A percentile compares a stretch with the other conserved stretches of the same genome.
These are phyloP conservation scores for Heritiera littoralis DNA, from an alignment of 345 rosid genomes.

Conservation along the genomic window DNA sequence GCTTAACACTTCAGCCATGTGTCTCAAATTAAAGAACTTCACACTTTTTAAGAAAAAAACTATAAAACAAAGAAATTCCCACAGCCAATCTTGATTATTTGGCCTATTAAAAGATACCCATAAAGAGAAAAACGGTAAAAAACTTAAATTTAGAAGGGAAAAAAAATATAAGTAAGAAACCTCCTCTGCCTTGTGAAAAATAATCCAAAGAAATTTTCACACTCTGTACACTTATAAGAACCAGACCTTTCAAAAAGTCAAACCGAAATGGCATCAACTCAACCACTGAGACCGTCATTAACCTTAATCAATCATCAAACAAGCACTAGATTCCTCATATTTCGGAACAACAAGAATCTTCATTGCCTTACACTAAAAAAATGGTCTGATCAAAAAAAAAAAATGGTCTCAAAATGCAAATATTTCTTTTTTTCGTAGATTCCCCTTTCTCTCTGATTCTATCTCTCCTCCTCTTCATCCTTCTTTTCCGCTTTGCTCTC, in stretches of 20 bases:
- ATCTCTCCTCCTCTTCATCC: constrained; percentile 37
- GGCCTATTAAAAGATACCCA: no score
- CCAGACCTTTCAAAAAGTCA: not conserved
- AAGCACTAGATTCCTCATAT: constrained; percentile 37
- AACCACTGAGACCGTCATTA: constrained; percentile 9
- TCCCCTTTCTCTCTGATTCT: constrained; percentile 48
- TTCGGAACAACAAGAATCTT: constrained; percentile 24
- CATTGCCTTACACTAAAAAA: not conserved
- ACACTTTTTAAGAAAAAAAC: no score
- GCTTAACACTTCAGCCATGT: no score
- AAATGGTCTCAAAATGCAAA: constrained; percentile 8
- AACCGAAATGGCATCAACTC: constrained; percentile 19
- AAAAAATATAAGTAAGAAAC: not conserved
- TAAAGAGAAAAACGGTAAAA: not conserved
- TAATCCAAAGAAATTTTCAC: not conserved
- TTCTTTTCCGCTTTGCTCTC: constrained; percentile 42
- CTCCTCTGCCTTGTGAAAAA: not conserved
- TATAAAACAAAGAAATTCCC: no score
- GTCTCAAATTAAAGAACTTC: no score
- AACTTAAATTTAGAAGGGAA: not conserved
- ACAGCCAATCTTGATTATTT: no score
- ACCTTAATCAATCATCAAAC: constrained; percentile 15
- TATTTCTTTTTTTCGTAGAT: constrained; percentile 36
- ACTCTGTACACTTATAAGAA: not conserved
- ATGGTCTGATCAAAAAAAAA: not conserved